Conservation (phyloP, 192 early-diverging fungal species). For the Coemansia umbellata region DNA sequence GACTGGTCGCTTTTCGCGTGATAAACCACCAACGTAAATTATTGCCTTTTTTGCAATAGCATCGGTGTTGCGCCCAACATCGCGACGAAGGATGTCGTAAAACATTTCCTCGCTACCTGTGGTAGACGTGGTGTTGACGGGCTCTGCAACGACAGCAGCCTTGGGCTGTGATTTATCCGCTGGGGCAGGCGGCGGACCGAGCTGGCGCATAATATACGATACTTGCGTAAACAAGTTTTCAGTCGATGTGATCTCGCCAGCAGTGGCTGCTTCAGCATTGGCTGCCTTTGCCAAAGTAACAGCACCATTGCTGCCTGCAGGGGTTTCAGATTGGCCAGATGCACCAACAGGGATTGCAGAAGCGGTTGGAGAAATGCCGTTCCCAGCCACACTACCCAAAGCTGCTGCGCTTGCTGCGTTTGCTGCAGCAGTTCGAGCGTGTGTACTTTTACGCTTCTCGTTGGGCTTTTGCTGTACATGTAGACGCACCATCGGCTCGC, state of each 20-base stretch:
- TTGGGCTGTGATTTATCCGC: conserved; percentile 22
- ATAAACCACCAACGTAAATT: conserved; percentile 79
- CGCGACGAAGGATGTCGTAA: conserved; percentile 69
- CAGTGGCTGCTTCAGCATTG: not conserved
- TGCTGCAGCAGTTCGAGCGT: conserved; percentile 6
- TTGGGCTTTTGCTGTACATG: conserved; percentile 27
- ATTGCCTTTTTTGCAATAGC: conserved; percentile 64
- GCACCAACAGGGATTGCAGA: too few relatives aligned
- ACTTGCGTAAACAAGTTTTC: conserved; percentile 76
- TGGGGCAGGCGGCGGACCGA: conserved; percentile 79
- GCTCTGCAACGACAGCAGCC: conserved; percentile 21
- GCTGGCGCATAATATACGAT: conserved; percentile 76
- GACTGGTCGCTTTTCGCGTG: conserved; percentile 72
- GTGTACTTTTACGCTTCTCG: conserved; percentile 38
- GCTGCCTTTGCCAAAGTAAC: not conserved
- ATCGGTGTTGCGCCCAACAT: conserved; percentile 64
- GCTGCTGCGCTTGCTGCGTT: conserved; percentile 3
- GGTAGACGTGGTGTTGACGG: not conserved
- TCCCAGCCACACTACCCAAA: not conserved
- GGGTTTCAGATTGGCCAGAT: conserved; percentile 6
- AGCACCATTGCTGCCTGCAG: not conserved
- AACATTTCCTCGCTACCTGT: conserved; percentile 42
- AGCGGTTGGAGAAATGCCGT: not conserved
- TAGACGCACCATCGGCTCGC: conserved; percentile 52
- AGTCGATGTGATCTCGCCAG: conserved; percentile 44